A percentile compares a stretch with the other conserved stretches of the same genome.
These are phyloP conservation scores for Phytopythium mirpurense DNA, from an alignment of 352 stramenopile genomes.

Conservation along the genomic window DNA sequence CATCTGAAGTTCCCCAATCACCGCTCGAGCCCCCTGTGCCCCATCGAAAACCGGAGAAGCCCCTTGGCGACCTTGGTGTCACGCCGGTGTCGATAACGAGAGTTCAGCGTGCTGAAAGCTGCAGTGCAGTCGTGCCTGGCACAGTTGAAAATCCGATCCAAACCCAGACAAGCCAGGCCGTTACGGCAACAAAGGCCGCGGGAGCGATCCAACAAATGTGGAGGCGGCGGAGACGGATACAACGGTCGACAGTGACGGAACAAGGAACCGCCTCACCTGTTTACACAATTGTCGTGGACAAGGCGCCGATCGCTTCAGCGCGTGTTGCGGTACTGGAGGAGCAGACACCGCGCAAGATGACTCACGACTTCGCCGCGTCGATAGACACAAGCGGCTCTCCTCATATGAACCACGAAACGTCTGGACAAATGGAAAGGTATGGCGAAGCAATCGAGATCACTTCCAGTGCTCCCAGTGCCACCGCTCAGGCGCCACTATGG, in stretches of 20 bases:
- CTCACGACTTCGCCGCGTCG: too few relatives aligned
- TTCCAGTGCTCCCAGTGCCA: too few relatives aligned
- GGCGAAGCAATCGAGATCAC: background rate
- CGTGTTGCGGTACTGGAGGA: background rate
- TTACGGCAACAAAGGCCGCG: background rate
- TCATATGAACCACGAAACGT: background rate
- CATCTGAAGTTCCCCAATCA: background rate
- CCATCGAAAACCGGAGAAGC: background rate
- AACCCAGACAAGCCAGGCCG: background rate
- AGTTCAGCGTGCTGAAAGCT: background rate
- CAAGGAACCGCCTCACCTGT: background rate
- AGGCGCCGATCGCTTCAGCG: background rate
- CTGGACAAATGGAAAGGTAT: background rate
- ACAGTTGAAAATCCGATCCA: background rate
- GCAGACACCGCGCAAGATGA: background rate
- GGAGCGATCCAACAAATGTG: background rate
- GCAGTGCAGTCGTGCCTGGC: too few relatives aligned
- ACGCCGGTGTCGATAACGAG: background rate
- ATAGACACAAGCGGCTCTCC: background rate
- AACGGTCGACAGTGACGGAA: background rate
- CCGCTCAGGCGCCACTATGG: slow-evolving; percentile 15
- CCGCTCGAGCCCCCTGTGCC: background rate
- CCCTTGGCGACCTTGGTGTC: background rate
- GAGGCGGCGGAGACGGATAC: background rate
- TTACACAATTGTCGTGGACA: background rate